Evolutionary conservation across 331 rosid species (phyloP), one percentile per base, ranked within the genome.

Genomic region (Erythrophleum ivorense): DNA sequence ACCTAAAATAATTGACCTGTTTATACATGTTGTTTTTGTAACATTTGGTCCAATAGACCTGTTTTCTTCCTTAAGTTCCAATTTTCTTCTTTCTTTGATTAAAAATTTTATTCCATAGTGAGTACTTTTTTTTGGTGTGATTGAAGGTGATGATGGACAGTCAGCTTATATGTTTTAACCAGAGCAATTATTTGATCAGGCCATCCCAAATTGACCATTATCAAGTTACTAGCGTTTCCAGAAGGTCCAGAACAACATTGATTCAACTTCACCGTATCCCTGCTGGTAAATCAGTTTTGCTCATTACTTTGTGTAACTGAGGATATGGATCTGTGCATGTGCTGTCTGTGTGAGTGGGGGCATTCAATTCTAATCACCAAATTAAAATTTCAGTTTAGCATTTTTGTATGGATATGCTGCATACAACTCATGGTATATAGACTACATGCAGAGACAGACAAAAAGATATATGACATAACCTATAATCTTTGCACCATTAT

Each of bases 71-170:
- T 38, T 29, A 1, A 60, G 67, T 12, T 60, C 40, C 67, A 31
- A 38, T 40, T n/a, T 67, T 67, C 15, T 67, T 67, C 15, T 9
- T 38, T n/a, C 6, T 40, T 38, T 36, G 29, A 36, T 8, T 4
- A 43, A n/a, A 7, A 69, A 43, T 19, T 31, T 15, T 31, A 50
- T 72, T 52, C 48, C 77, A 18, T 73, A 10, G 49, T 73, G 64
- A 18, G 49, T 16, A 73, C 21, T 50, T 18, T 18, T 73, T 33
- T 21, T 75, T 24, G 60, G 83, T 80, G 75, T 74, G 75, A 79
- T 80, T 89, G 88, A 84, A 78, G 91, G 89, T 71, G 65, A 66
- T 86, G 66, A 86, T 84, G 93, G 85, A 62, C 84, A 58, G 82
- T 71, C 89, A 74, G 82, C 76, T 88, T 84, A 46, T 65, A 38